phyloP scores from a whole-genome alignment of 2,329 filamentous ascomycete species.

The Paecilomyces dactylethromorphus region DNA sequence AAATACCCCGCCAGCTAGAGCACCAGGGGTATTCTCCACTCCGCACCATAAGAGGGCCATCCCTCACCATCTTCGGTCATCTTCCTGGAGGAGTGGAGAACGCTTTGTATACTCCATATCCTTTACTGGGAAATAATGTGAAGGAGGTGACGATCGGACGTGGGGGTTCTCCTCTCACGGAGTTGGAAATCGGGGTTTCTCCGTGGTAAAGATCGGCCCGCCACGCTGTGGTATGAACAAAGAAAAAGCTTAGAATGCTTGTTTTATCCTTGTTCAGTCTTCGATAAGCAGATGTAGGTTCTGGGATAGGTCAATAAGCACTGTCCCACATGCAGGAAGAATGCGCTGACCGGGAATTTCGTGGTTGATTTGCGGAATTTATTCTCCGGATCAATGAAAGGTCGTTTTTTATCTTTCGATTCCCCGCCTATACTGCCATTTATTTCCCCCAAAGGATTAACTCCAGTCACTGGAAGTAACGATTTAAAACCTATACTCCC shows the following conservation, averaged over 20 bases:
- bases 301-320: too few species aligned
- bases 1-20: not conserved
- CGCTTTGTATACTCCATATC: not conserved
- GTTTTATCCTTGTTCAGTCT: not conserved
- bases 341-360: too few species aligned
- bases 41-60: not conserved
- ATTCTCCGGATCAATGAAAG: too few species aligned
- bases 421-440: too few species aligned
- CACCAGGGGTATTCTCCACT: not conserved
- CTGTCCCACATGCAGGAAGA: too few species aligned
- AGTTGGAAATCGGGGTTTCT: not conserved
- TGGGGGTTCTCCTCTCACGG: not conserved
- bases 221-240: not conserved
- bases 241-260: not conserved
- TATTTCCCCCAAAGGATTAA: too few species aligned
- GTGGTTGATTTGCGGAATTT: too few species aligned
- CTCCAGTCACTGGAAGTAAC: too few species aligned
- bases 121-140: not conserved
- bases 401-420: too few species aligned
- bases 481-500: too few species aligned
- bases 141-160: not conserved
- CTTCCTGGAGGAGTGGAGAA: not conserved
- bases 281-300: too few species aligned
- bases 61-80: not conserved
- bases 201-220: not conserved